These are phyloP conservation scores for Paracorniculantispora psalliotae DNA, from an alignment of 2,329 filamentous ascomycete genomes.

Conservation along the genomic window DNA sequence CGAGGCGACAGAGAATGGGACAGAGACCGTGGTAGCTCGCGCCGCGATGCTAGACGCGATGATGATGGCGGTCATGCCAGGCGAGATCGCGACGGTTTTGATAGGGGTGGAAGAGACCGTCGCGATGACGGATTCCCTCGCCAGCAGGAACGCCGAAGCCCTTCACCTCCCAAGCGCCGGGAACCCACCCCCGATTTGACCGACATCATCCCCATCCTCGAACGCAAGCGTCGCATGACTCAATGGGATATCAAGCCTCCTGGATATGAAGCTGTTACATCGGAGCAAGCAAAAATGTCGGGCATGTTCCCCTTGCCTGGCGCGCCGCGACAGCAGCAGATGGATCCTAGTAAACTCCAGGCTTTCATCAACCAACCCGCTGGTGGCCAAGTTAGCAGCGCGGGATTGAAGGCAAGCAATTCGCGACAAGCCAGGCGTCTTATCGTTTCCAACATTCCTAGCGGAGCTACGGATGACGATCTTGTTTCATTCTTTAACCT, in stretches of 20 bases:
- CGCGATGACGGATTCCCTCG: conserved; percentile 35
- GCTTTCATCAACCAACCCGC: conserved; percentile 87
- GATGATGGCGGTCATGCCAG: conserved; percentile 53
- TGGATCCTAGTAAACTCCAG: conserved; percentile 90
- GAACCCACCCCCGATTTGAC: conserved; percentile 96
- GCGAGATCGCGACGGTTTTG: conserved; percentile 51
- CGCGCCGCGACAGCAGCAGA: conserved; percentile 87
- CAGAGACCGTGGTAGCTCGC: conserved; percentile 57
- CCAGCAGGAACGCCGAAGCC: conserved; percentile 62
- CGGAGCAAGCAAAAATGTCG: conserved; percentile 96
- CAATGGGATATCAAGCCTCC: conserved; percentile 99
- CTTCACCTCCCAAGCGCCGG: conserved; percentile 81
- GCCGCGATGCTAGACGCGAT: conserved; percentile 61
- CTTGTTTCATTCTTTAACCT: conserved; percentile 88
- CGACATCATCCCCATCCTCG: conserved; percentile 72
- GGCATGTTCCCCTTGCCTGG: conserved; percentile 98
- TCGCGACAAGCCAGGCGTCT: conserved; percentile 92
- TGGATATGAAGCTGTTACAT: conserved; percentile 96
- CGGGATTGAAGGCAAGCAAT: conserved; percentile 86
- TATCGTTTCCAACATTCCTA: conserved; percentile 77
- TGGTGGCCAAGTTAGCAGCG: conserved; percentile 62
- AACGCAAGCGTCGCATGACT: conserved; percentile 86
- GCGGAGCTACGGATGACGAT: conserved; percentile 66
- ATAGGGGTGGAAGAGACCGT: conserved; percentile 40
- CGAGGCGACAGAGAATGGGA: conserved; percentile 72